Evolutionary conservation across 805 yeast species (phyloP), one percentile per base, ranked within the genome.

Genomic region (Starmerella bombicola): DNA sequence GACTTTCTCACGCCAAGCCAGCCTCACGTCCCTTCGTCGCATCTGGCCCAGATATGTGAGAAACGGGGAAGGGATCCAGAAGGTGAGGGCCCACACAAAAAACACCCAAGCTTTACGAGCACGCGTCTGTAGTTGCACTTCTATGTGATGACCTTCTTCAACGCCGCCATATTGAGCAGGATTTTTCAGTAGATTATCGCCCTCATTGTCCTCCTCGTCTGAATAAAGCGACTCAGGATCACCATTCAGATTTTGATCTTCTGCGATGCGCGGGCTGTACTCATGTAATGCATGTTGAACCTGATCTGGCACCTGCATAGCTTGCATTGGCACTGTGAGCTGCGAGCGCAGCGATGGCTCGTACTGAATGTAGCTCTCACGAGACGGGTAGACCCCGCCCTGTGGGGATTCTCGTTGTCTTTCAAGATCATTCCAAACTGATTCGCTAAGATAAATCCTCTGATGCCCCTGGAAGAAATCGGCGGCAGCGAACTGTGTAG

Each of bases 1-100:
- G 3, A 64, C 24, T 45, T 64, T 64, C 40, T 64, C 68, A 28
- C 68, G 53, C 68, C 68, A 64, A 2, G 68, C 68, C 50, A 63
- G 53, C 4, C 68, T 54, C 19, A 65, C 64, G 22, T 64, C 67
- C 3, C 57, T 54, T 8, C 68, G 54, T 35, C 55, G 55, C 68
- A 65, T 65, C 15, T 64, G 50, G 8, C 64, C 63, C 13, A 62
- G 25, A 40, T 50, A 57, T 38, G 46, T 48, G 25, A 64, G 47
- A 9, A 57, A 16, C 2, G 63, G 61, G 20, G 61, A 55, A 1
- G 68, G 68, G 29, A 65, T 62, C 67, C 67, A 64, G 46, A 56
- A 64, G 1, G 68, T 64, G 15, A 58, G 38, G n/a, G 47, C 15
- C 68, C 68, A 64, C 19, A 63, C 67, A 26, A 65, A 46, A 9